These are phyloP conservation scores for Penicillium ochrochloron DNA, from an alignment of 495 filamentous ascomycete genomes.

Conservation along the genomic window DNA sequence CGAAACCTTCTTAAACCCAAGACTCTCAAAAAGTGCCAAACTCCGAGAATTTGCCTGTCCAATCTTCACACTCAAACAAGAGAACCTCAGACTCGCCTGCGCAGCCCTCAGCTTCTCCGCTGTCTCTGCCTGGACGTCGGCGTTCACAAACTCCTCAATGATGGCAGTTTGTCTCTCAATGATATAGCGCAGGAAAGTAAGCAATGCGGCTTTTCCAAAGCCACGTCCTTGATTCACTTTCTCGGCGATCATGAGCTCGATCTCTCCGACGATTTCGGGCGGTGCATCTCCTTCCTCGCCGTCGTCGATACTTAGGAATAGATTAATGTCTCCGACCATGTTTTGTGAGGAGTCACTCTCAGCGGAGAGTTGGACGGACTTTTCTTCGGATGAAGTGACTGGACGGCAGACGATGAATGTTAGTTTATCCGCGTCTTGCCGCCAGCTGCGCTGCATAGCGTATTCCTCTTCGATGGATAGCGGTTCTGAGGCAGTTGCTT, in stretches of 20 bases:
- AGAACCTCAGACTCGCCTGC: slow-evolving; percentile 20
- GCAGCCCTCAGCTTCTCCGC: slow-evolving; percentile 18
- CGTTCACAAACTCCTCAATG: slow-evolving; percentile 59
- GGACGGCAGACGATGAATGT: slow-evolving; percentile 52
- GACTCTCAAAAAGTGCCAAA: slow-evolving; percentile 62
- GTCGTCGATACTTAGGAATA: slow-evolving; percentile 70
- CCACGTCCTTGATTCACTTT: slow-evolving; percentile 62
- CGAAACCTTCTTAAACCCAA: slow-evolving; percentile 56
- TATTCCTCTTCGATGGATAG: slow-evolving; percentile 80
- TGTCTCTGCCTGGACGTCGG: slow-evolving; percentile 25
- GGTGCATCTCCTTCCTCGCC: slow-evolving; percentile 46
- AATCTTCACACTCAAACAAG: slow-evolving; percentile 65
- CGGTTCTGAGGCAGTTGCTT: slow-evolving; percentile 82
- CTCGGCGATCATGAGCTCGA: slow-evolving; percentile 88
- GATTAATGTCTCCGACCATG: slow-evolving; percentile 88
- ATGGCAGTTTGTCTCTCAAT: slow-evolving; percentile 52
- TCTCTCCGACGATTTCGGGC: slow-evolving; percentile 63
- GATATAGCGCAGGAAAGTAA: slow-evolving; percentile 71
- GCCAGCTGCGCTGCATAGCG: slow-evolving; percentile 83
- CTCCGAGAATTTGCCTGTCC: slow-evolving; percentile 57
- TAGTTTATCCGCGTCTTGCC: slow-evolving; percentile 63
- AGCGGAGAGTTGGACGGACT: slow-evolving; percentile 30
- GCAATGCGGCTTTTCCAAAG: slow-evolving; percentile 66
- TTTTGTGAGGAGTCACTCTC: slow-evolving; percentile 54
- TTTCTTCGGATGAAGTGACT: slow-evolving; percentile 7